Evolutionary conservation across 2,329 filamentous ascomycete genomes (phyloP).

Genomic region (Lachnellula suecica): DNA sequence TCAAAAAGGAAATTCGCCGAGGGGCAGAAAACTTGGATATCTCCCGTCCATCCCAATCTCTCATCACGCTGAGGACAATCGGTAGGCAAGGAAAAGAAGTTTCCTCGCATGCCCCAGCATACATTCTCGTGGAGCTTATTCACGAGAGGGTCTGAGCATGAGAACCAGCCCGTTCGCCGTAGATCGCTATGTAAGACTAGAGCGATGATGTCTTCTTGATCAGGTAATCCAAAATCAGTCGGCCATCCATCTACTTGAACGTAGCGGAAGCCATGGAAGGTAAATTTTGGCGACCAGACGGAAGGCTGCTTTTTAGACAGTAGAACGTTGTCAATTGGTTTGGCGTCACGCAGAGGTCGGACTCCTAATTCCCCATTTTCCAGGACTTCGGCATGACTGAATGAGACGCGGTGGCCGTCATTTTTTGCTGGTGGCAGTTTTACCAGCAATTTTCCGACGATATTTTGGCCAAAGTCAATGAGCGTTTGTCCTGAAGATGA

Average conservation of each 20-base stretch:
- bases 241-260: constrained; percentile 24
- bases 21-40: constrained; percentile 44
- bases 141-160: constrained; percentile 32
- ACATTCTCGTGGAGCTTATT: constrained; percentile 47
- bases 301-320: constrained; percentile 34
- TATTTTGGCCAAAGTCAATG: constrained; percentile 58
- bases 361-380: constrained; percentile 41
- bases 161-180: constrained; percentile 25
- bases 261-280: constrained; percentile 49
- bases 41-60: constrained; percentile 48
- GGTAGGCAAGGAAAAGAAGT: constrained; percentile 45
- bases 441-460: constrained; percentile 53
- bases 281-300: constrained; percentile 40
- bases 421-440: constrained; percentile 38
- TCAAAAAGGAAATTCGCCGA: constrained; percentile 44
- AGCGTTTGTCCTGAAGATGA: constrained; percentile 43
- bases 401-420: constrained; percentile 40
- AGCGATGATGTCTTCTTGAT: constrained; percentile 18
- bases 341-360: constrained; percentile 40
- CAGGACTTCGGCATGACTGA: constrained; percentile 44
- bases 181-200: constrained; percentile 28
- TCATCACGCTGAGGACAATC: constrained; percentile 51
- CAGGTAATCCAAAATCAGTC: not conserved
- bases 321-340: constrained; percentile 37
- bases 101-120: constrained; percentile 46